These are phyloP conservation scores for Trifolium subterraneum DNA, from an alignment of 306 rosid genomes.

Conservation along the genomic window DNA sequence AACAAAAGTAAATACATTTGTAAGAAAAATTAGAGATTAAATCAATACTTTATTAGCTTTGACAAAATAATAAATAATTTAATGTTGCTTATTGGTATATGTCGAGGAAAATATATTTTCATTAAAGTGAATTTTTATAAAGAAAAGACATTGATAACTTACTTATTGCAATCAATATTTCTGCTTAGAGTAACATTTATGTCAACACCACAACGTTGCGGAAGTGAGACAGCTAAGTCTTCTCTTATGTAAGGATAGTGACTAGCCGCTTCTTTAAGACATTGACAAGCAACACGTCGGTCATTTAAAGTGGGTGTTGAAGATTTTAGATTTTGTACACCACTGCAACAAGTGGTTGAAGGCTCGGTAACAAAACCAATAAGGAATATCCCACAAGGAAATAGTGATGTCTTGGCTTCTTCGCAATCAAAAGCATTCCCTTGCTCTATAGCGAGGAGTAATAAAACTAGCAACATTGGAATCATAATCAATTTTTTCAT, in stretches of 20 bases:
- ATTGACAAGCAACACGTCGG: slow-evolving; percentile 26
- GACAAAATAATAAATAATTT: too few relatives aligned
- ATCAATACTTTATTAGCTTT: too few relatives aligned
- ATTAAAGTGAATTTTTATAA: too few relatives aligned
- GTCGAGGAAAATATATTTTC: too few relatives aligned
- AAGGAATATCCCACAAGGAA: slow-evolving; percentile 13
- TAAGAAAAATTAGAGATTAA: too few relatives aligned
- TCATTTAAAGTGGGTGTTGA: neutral
- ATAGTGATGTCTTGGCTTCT: neutral
- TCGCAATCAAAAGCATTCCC: slow-evolving; percentile 32
- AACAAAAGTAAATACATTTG: too few relatives aligned
- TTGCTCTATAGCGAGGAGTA: neutral
- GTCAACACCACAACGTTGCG: slow-evolving; percentile 23
- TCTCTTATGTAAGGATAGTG: neutral
- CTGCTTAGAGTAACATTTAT: slow-evolving; percentile 12
- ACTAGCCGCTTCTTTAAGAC: slow-evolving; percentile 3
- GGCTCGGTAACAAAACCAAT: neutral
- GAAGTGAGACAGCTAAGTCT: slow-evolving; percentile 24
- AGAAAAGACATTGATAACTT: neutral
- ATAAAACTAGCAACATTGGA: neutral
- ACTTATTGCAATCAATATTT: slow-evolving; percentile 33
- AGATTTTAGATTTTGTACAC: neutral
- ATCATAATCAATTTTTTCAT: neutral
- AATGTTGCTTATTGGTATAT: too few relatives aligned
- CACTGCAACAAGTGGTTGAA: neutral